Evolutionary conservation across 495 filamentous ascomycete species (phyloP).

Genomic region (Tuber brumale): DNA sequence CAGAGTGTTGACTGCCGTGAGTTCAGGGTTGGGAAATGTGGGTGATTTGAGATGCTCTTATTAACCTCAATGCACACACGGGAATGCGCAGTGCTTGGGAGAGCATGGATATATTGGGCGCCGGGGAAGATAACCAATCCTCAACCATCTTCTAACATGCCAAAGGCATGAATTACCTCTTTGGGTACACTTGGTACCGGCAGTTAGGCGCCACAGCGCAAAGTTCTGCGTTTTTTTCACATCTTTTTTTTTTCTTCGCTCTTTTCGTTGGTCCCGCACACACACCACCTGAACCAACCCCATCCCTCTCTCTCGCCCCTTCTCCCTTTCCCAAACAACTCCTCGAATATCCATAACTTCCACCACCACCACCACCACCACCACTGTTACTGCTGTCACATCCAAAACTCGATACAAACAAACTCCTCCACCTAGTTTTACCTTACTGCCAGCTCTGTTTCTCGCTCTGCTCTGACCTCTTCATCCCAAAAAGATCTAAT

Average conservation of each 20-base stretch:
- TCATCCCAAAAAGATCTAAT: slow-evolving; percentile 1
- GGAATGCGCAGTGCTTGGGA: neutral
- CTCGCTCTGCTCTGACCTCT: neutral
- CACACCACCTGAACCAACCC: neutral
- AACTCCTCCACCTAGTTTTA: neutral
- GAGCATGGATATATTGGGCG: neutral
- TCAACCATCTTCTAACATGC: neutral
- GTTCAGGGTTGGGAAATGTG: neutral
- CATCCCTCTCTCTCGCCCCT: neutral
- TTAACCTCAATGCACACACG: slow-evolving; percentile 1
- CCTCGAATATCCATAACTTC: slow-evolving; percentile 5
- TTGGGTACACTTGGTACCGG: neutral
- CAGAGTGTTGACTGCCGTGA: no score
- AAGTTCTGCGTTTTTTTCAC: neutral
- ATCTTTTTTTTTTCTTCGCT: neutral
- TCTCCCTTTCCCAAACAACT: neutral
- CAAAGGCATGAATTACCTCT: neutral
- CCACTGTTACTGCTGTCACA: neutral
- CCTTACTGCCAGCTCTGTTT: neutral
- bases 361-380: neutral
- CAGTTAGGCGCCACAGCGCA: neutral
- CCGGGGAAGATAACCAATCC: neutral
- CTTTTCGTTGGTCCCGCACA: neutral
- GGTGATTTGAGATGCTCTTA: neutral
- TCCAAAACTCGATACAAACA: neutral